phyloP scores from a whole-genome alignment of 23 red algal genomes.

The Cyanidiococcus yangmingshanensis region DNA sequence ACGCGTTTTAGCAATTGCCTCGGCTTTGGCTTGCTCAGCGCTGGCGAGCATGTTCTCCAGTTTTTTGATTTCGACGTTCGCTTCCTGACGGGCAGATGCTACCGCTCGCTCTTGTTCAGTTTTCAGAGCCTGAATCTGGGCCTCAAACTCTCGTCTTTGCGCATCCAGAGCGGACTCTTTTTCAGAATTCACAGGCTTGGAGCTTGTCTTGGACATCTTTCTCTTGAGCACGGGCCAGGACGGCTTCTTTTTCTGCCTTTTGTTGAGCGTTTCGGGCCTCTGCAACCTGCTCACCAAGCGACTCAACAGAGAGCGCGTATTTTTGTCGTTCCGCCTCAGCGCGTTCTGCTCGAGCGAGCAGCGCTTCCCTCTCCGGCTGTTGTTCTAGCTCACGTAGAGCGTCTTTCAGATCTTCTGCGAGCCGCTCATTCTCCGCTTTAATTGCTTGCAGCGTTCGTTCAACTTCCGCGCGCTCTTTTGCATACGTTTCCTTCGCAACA shows the following conservation, averaged over 20 bases:
- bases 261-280: slow-evolving; percentile 39
- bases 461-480: slow-evolving; percentile 16
- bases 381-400: slow-evolving; percentile 33
- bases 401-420: slow-evolving; percentile 24
- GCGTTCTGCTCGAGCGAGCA: slow-evolving; percentile 29
- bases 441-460: slow-evolving; percentile 10
- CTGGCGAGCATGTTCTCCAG: neutral
- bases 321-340: slow-evolving; percentile 32
- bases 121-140: neutral
- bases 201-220: neutral
- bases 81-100: neutral
- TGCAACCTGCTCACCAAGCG: slow-evolving; percentile 39
- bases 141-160: neutral
- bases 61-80: neutral
- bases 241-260: slow-evolving; percentile 15
- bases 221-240: slow-evolving; percentile 3
- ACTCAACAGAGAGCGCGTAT: slow-evolving; percentile 37
- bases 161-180: neutral
- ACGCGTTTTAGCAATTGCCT: neutral
- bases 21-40: neutral
- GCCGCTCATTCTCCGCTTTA: slow-evolving; percentile 23
- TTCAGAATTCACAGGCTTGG: neutral
- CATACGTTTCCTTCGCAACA: slow-evolving; percentile 28
- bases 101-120: neutral
- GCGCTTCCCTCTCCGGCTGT: slow-evolving; percentile 41